Base-by-base conservation (phyloP, 78 protist species). In the Monosiga brevicollis region DNA sequence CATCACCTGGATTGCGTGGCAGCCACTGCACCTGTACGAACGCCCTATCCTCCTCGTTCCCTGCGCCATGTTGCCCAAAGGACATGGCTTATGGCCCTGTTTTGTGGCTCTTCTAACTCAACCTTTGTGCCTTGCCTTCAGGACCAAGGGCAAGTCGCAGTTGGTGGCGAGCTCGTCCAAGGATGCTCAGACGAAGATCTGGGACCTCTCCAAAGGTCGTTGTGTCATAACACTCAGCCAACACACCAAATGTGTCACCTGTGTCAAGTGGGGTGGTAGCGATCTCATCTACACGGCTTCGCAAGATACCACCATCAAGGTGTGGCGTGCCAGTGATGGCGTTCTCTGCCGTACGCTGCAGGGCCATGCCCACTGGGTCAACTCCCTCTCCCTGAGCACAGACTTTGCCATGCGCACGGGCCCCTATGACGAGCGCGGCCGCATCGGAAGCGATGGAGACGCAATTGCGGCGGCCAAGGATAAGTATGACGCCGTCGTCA, bases 281-380 rank as follows among this genome's bases (percentile, higher is more conserved):
- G 98, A 94, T 6, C 76, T 88, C n/a, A 85, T 98, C 54, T 93
- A 93, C 88, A 83, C 98, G 0, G 94, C 93, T 1, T 80, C 92
- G 29, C 98, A 95, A 62, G 99, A 98, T 88, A 80, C 97, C 29
- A 94, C 96, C 35, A 83, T 98, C 79, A 92, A 91, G 86, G 96
- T 95, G 70, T 92, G 93, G 92, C 62, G 80, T 38, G 79, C 89
- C 25, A 39, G 23, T 6, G 87, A 91, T 25, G 87, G 84, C 73
- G 1, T 2, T 0, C 49, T 6, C 6, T 32, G 9, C 2, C 2
- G 73, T 3, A 20, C 34, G 23, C 6, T 76, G n/a, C 54, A 26
- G 93, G 95, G 88, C 54, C 99, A 98, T 73, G 98, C 93, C 1
- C 99, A 98, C 86, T 97, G 99, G 99, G 99, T 98, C 73, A 98